Evolutionary conservation across 306 rosid species (phyloP).

Genomic region (Ceratonia siliqua): DNA sequence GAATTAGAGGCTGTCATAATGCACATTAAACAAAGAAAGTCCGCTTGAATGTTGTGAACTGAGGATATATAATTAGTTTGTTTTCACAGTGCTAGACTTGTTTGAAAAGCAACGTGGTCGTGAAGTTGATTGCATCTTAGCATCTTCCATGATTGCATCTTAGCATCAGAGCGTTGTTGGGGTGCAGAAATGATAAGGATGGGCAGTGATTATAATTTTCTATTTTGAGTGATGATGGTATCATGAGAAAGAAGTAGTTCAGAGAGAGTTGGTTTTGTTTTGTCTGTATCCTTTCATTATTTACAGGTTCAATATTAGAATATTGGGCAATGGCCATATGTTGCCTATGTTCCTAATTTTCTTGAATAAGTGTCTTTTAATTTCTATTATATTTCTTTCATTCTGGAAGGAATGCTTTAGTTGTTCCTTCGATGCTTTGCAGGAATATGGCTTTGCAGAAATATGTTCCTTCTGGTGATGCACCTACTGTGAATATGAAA

Average conservation of each 20-base stretch:
- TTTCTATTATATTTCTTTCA: constrained; percentile 18
- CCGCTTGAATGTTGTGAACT: not conserved
- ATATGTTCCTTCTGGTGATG: constrained; percentile 63
- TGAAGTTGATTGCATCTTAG: not conserved
- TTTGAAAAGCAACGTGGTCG: not conserved
- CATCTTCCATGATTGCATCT: no score
- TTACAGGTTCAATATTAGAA: constrained; percentile 18
- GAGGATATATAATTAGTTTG: not conserved
- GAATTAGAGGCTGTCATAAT: not conserved
- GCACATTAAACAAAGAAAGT: constrained; percentile 3
- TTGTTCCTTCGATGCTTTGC: constrained; percentile 43
- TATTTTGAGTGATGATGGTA: constrained; percentile 13
- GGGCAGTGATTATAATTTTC: constrained; percentile 17
- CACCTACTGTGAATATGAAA: constrained; percentile 62
- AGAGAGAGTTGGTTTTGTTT: constrained; percentile 29
- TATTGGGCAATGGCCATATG: not conserved
- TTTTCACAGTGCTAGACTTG: not conserved
- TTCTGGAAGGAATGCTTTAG: constrained; percentile 12
- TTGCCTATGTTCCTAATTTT: constrained; percentile 26
- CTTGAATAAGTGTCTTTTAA: not conserved
- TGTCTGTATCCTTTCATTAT: constrained; percentile 17
- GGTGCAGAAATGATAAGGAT: constrained; percentile 9
- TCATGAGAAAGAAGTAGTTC: constrained; percentile 7
- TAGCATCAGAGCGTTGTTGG: constrained; percentile 2
- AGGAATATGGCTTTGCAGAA: constrained; percentile 89